Percentiles rank a stretch among this genome's conserved stretches.
These are phyloP conservation scores for Volvariella surrecta DNA, from an alignment of 1,284 basidiomycete genomes.

Conservation along the genomic window DNA sequence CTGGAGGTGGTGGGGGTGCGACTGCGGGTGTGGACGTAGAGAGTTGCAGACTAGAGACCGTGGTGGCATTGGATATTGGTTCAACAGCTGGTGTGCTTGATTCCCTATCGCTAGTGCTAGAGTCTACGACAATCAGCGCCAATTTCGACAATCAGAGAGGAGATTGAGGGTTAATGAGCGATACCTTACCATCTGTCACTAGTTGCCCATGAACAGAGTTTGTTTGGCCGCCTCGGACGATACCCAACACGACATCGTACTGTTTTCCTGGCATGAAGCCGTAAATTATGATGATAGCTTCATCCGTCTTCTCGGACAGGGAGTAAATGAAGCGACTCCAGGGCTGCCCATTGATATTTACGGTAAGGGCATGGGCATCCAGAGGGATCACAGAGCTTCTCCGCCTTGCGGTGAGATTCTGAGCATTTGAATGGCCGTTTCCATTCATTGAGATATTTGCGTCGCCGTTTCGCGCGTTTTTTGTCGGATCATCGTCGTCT, in stretches of 20 bases:
- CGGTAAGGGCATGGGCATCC: conserved; percentile 22
- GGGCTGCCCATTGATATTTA: conserved; percentile 66
- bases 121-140: no score
- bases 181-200: conserved; percentile 43
- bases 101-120: no score
- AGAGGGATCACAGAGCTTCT: no score
- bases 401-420: no score
- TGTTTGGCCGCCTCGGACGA: conserved; percentile 53
- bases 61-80: conserved; percentile 19
- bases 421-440: not conserved
- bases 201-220: conserved; percentile 48
- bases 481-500: conserved; percentile 14
- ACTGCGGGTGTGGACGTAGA: no score
- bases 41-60: conserved; percentile 3
- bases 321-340: conserved; percentile 73
- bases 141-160: conserved; percentile 7
- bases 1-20: conserved; percentile 5
- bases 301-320: conserved; percentile 67
- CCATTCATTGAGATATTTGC: not conserved
- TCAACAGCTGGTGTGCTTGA: conserved; percentile 3
- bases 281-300: conserved; percentile 75
- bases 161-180: conserved; percentile 4
- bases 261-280: conserved; percentile 72
- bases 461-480: not conserved
- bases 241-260: conserved; percentile 70